Conservation (phyloP, 306 rosid genomes). For the Gillenia trifoliata region DNA sequence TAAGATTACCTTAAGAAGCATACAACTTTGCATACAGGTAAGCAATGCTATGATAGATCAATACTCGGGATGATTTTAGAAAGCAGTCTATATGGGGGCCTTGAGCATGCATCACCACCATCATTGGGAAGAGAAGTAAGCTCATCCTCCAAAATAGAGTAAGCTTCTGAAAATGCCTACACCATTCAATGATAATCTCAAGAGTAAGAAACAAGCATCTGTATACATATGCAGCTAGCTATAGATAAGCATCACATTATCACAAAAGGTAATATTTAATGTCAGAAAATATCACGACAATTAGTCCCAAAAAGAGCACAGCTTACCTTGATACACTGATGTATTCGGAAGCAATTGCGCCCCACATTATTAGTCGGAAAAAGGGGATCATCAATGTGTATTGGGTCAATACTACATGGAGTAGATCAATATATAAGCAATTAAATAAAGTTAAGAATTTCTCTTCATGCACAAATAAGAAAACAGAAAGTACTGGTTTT, state of each 20-base stretch:
- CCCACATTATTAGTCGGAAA: conserved; percentile 89
- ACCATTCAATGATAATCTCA: conserved; percentile 21
- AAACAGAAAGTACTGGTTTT: conserved; percentile 24
- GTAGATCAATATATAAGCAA: conserved; percentile 15
- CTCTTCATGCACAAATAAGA: not conserved
- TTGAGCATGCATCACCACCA: conserved; percentile 46
- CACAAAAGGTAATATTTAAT: not conserved
- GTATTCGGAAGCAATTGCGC: conserved; percentile 94
- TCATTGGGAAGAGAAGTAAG: conserved; percentile 39
- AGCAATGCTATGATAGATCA: conserved; percentile 43
- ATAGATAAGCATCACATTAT: not conserved
- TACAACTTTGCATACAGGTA: conserved; percentile 12
- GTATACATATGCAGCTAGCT: not conserved
- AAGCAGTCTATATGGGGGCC: conserved; percentile 47
- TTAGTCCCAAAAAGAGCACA: not conserved
- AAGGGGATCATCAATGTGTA: conserved; percentile 95
- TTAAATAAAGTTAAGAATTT: conserved; percentile 10
- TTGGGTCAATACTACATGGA: conserved; percentile 82
- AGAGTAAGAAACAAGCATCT: conserved; percentile 14
- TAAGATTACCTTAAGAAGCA: conserved; percentile 39
- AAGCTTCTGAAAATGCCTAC: conserved; percentile 90
- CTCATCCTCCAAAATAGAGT: conserved; percentile 67
- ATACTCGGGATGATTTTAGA: conserved; percentile 74
- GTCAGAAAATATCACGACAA: not conserved
- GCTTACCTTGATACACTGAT: conserved; percentile 93